Conservation (phyloP, 225 moss, liverwort and hornwort species). For the Sphagnum contortum region DNA sequence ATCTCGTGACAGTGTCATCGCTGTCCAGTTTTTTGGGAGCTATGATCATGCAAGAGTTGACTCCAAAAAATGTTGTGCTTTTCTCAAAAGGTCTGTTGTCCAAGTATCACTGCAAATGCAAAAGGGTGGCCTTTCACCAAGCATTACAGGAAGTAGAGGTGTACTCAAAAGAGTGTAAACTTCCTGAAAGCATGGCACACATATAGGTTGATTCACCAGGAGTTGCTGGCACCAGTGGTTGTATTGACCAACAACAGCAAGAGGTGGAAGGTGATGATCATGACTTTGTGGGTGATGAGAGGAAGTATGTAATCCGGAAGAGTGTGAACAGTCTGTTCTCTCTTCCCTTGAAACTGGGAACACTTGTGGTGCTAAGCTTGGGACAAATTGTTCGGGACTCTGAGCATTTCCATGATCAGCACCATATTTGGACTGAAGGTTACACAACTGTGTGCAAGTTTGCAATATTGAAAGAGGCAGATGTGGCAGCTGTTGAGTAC, state of each 20-base stretch:
- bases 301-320: constrained; percentile 10
- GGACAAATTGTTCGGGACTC: constrained; percentile 43
- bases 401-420: constrained; percentile 51
- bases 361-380: constrained; percentile 25
- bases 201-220: constrained; percentile 28
- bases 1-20: constrained; percentile 30
- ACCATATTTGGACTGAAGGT: constrained; percentile 54
- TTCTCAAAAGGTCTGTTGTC: constrained; percentile 42
- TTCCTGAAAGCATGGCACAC: constrained; percentile 45
- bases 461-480: constrained; percentile 19
- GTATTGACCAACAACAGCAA: constrained; percentile 8
- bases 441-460: constrained; percentile 39
- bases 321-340: constrained; percentile 10
- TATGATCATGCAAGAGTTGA: constrained; percentile 44
- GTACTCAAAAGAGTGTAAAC: constrained; percentile 48
- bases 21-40: constrained; percentile 60
- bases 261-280: constrained; percentile 24
- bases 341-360: constrained; percentile 29
- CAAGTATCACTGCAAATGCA: constrained; percentile 48
- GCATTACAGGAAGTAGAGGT: constrained; percentile 46
- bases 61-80: constrained; percentile 23
- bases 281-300: constrained; percentile 21
- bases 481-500: constrained; percentile 3
- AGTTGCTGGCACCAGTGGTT: neutral
- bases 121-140: constrained; percentile 40